A percentile compares a stretch with the other conserved stretches of the same genome.
Conservation (phyloP, 441 rosid genomes). For the Dalechampia spathulata region DNA sequence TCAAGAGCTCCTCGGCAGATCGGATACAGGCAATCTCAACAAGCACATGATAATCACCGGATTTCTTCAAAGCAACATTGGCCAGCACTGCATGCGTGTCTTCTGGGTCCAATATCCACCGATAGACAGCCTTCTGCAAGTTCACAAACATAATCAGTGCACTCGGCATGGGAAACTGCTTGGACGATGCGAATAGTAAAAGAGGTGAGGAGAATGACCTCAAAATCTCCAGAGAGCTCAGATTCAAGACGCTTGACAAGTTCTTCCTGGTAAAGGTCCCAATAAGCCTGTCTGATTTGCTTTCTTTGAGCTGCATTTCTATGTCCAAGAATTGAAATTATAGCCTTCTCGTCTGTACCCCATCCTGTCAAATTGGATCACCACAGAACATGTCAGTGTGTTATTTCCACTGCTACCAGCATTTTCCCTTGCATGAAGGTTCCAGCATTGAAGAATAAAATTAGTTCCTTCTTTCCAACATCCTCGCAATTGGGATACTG, state of each 20-base stretch:
- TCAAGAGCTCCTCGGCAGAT: constrained; percentile 60
- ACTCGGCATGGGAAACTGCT: neutral
- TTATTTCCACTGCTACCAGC: too few relatives aligned
- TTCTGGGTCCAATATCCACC: constrained; percentile 61
- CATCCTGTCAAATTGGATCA: constrained; percentile 32
- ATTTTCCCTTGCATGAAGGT: too few relatives aligned
- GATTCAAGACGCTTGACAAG: constrained; percentile 60
- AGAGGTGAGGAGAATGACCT: constrained; percentile 23
- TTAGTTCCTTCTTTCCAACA: too few relatives aligned
- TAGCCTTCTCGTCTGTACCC: constrained; percentile 59
- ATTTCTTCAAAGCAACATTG: constrained; percentile 42
- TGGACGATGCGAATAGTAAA: too few relatives aligned
- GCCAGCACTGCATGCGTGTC: constrained; percentile 61
- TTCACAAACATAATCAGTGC: neutral
- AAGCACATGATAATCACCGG: constrained; percentile 35
- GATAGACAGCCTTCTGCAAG: constrained; percentile 47
- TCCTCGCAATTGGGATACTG: too few relatives aligned
- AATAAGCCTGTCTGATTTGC: constrained; percentile 50
- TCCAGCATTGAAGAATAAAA: too few relatives aligned
- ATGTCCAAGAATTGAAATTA: constrained; percentile 42
- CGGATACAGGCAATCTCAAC: constrained; percentile 40
- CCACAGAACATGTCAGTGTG: too few relatives aligned
- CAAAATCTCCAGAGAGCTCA: constrained; percentile 61
- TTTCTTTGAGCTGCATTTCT: constrained; percentile 57
- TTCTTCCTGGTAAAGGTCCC: constrained; percentile 43